Conservation (phyloP, 306 rosid species). For the Mimosa bimucronata region DNA sequence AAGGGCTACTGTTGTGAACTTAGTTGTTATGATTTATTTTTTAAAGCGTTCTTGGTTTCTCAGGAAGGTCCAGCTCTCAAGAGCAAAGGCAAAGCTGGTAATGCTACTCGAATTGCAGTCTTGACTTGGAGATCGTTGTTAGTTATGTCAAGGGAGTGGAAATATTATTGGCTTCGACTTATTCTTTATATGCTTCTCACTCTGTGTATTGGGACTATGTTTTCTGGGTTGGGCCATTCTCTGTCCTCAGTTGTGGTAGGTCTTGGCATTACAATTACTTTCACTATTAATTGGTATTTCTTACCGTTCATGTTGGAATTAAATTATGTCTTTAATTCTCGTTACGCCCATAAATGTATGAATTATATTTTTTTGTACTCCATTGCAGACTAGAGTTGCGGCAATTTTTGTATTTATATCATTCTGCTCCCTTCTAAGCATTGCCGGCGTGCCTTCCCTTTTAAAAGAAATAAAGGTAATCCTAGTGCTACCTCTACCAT, state of each 20-base stretch:
- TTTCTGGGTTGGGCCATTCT: slow-evolving; percentile 97
- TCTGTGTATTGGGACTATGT: slow-evolving; percentile 81
- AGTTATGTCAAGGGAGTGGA: slow-evolving; percentile 98
- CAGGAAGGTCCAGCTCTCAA: slow-evolving; percentile 97
- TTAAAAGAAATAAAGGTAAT: slow-evolving; percentile 85
- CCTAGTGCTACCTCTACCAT: neutral
- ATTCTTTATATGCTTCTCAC: slow-evolving; percentile 86
- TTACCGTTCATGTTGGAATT: neutral
- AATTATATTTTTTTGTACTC: slow-evolving; percentile 7
- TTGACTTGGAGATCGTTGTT: slow-evolving; percentile 95
- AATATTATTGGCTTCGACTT: slow-evolving; percentile 96
- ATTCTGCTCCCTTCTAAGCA: slow-evolving; percentile 90
- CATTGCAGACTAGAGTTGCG: slow-evolving; percentile 91
- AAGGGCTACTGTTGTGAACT: slow-evolving; percentile 8
- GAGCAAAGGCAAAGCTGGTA: slow-evolving; percentile 89
- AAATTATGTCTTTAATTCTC: slow-evolving; percentile 19
- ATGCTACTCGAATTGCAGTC: slow-evolving; percentile 79
- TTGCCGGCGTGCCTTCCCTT: slow-evolving; percentile 88
- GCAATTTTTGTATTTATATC: slow-evolving; percentile 90
- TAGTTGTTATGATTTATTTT: slow-evolving; percentile 13
- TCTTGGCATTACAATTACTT: slow-evolving; percentile 15
- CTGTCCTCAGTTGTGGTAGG: slow-evolving; percentile 93
- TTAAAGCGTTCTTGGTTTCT: slow-evolving; percentile 39
- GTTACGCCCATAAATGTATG: neutral
- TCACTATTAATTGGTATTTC: slow-evolving; percentile 15